A percentile compares a stretch with the other conserved stretches of the same genome.
Evolutionary conservation across 768 basidiomycete genomes (phyloP).

Genomic region (Pleurotus salmoneostramineus): DNA sequence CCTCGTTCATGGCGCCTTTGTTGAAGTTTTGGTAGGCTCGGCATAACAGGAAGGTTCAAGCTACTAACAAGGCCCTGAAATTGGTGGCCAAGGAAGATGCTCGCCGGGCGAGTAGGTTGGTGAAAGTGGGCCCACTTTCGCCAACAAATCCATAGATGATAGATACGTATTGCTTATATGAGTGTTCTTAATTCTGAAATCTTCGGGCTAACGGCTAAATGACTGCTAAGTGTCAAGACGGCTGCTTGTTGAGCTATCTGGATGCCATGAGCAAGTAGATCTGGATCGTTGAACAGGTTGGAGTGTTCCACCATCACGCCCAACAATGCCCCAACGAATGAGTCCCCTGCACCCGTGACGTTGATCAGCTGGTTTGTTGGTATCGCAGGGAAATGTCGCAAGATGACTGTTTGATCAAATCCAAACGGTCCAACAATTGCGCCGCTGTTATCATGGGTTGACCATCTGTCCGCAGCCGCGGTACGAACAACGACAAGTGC

Average conservation of each 20-base stretch:
- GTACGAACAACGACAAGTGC: conserved; percentile 62
- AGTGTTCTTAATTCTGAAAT: conserved; percentile 32
- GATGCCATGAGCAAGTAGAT: conserved; percentile 39
- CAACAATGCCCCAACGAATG: conserved; percentile 81
- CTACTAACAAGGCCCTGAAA: conserved; percentile 27
- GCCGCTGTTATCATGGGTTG: conserved; percentile 51
- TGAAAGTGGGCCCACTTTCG: conserved; percentile 56
- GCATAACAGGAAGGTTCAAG: conserved; percentile 49
- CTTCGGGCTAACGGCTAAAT: conserved; percentile 61
- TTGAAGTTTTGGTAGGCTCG: conserved; percentile 35
- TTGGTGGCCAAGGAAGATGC: conserved; percentile 41
- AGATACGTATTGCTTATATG: conserved; percentile 1
- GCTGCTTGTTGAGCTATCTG: conserved; percentile 64
- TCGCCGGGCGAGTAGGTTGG: conserved; percentile 49
- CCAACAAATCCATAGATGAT: background rate
- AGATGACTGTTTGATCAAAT: conserved; percentile 45
- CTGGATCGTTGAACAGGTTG: conserved; percentile 40
- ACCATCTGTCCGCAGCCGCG: conserved; percentile 29
- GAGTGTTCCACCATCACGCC: conserved; percentile 52
- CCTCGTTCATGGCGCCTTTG: too few species aligned
- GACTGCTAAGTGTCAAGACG: conserved; percentile 51
- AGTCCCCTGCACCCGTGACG: conserved; percentile 92
- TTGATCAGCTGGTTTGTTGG: conserved; percentile 41
- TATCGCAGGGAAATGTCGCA: conserved; percentile 73
- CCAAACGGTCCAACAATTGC: conserved; percentile 48